Percentiles rank a stretch among this genome's conserved stretches.
phyloP scores from a whole-genome alignment of 768 basidiomycete species.

The Udeniomyces megalosporus region DNA sequence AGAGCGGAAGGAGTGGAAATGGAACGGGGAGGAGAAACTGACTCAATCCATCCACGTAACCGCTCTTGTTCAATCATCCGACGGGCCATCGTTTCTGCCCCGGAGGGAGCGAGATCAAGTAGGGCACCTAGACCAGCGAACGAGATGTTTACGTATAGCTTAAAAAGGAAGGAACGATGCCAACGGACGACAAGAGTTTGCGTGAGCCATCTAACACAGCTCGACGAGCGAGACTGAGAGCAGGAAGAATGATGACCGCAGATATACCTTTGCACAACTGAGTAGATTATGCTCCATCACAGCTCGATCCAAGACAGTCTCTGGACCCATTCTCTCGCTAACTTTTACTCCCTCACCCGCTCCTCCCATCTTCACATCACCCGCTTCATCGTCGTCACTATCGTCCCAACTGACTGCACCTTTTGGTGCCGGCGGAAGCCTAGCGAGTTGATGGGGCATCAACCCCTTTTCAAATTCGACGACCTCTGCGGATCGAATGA shows the following conservation, averaged over 20 bases:
- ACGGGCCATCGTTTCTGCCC: constrained; percentile 91
- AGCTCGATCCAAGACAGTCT: constrained; percentile 88
- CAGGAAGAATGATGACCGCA: not conserved
- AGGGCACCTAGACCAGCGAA: constrained; percentile 84
- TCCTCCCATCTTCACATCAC: constrained; percentile 36
- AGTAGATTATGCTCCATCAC: constrained; percentile 98
- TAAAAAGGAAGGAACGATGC: not conserved
- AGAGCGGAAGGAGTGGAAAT: not conserved
- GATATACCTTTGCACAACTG: constrained; percentile 67
- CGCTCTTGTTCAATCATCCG: constrained; percentile 98
- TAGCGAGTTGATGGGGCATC: constrained; percentile 86
- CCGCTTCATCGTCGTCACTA: constrained; percentile 36
- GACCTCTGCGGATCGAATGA: constrained; percentile 75
- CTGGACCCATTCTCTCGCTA: constrained; percentile 56
- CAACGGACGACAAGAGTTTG: not conserved
- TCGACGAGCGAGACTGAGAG: too few species aligned
- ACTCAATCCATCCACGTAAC: constrained; percentile 74
- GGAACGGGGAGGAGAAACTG: not conserved
- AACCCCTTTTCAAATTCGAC: constrained; percentile 75
- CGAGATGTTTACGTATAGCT: constrained; percentile 87
- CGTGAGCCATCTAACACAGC: not conserved
- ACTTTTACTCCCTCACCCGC: constrained; percentile 35
- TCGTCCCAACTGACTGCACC: constrained; percentile 28
- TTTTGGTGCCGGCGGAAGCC: constrained; percentile 21
- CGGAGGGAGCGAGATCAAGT: constrained; percentile 73